Percentiles rank a stretch among this genome's conserved stretches.
phyloP scores from a whole-genome alignment of 257 asterid genomes.

The Cruciata laevipes region DNA sequence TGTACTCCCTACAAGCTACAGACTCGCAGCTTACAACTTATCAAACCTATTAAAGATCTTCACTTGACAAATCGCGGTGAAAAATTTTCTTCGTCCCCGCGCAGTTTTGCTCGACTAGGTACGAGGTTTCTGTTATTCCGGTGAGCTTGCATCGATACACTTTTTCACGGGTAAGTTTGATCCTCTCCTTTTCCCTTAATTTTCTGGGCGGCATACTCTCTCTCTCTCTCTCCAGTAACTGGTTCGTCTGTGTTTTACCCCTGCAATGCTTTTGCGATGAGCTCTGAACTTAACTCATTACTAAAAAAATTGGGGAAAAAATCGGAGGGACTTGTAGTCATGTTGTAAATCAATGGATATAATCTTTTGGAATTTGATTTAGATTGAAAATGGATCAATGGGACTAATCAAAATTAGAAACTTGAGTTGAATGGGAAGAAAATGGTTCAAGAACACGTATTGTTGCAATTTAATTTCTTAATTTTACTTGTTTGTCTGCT shows the following conservation, averaged over 20 bases:
- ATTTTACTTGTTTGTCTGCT: not conserved
- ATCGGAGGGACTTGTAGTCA: not conserved
- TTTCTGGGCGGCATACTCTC: not conserved
- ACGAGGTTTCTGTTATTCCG: not conserved
- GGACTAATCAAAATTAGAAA: not conserved
- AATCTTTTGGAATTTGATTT: not conserved
- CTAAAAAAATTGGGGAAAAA: not conserved
- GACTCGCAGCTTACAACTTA: no score
- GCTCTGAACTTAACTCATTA: not conserved
- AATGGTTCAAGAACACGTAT: not conserved
- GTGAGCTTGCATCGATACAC: not conserved
- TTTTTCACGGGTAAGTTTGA: not conserved
- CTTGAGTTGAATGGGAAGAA: not conserved
- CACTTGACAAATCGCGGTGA: not conserved
- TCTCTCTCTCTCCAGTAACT: not conserved
- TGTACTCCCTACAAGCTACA: no score
- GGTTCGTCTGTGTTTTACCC: not conserved
- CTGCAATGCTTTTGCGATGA: not conserved
- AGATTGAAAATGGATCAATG: not conserved
- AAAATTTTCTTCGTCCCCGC: not conserved
- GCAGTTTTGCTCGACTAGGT: slow-evolving; percentile 3
- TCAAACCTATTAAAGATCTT: not conserved
- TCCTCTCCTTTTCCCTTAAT: not conserved
- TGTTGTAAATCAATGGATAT: not conserved
- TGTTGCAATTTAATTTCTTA: not conserved